Evolutionary conservation across 306 rosid species (phyloP), one percentile per base, ranked within the genome.

Genomic region (Pterocarpus santalinus): DNA sequence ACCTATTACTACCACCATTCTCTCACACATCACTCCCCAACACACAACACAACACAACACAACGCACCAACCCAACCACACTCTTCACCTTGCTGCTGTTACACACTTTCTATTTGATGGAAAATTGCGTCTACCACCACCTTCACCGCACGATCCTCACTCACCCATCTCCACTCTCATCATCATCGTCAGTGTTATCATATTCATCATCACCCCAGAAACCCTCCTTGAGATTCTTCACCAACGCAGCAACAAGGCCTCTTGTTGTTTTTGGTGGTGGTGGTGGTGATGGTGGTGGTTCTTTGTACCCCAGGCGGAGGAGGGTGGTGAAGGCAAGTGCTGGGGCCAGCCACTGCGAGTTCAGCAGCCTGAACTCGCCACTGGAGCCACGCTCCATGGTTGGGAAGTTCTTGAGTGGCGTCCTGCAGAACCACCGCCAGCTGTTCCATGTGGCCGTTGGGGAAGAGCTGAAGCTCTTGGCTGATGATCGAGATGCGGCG

Each of bases 371-470:
- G 13, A 90, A 90, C 78, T 85, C 94, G 35, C 99, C 99, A 6
- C 79, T 95, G 52, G 88, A 86, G 65, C 91, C 93, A 8, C 83
- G 89, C 52, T 88, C 99, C 13, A 57, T 71, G 41, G 86, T 80
- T 15, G 99, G 98, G 0, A 90, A 86, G 78, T 90, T 81, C 51
- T 88, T 96, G 1, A 79, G 85, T 49, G 63, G 89, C 3, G 98
- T 96, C 3, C 49, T 96, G 79, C 99, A 90, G 84, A 93, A 96
- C 62, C 97, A 93, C n/a, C 88, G 90, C 14, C 93, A 86, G 80
- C 66, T 96, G 82, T 96, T 96, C 64, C 93, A 90, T 60, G 85
- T 90, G 34, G 89, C 97, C 0, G 98, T 89, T 7, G 86, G 82
- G 10, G 92, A 96, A 49, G 94, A 93, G 80, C 83, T 96, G 7